Evolutionary conservation across 225 moss, liverwort and hornwort genomes (phyloP), one percentile per base, ranked within the genome.

Genomic region (Rhytidiadelphus loreus): DNA sequence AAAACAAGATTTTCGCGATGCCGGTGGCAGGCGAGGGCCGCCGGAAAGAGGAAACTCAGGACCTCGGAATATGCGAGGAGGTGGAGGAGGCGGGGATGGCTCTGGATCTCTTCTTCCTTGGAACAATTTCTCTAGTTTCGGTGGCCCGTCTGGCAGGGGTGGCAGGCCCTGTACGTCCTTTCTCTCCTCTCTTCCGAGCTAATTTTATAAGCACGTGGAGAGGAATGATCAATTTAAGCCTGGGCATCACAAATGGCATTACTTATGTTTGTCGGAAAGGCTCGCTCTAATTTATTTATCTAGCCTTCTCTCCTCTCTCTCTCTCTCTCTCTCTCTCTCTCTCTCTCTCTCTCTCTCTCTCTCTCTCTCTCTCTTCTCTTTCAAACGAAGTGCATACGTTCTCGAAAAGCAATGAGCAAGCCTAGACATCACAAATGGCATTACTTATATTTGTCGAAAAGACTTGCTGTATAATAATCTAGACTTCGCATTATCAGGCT

Each of bases 1-100:
- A 77, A 96, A 96, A 89, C 98, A 98, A 88, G 97, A 96, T 68
- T 97, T 92, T 78, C 93, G 94, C 73, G 98, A 96, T 87, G 98
- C 97, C 85, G 95, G 97, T 33, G 95, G 96, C 81, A 89, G 95
- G 72, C 91, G 93, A 83, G 91, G 90, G 56, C 88, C 88, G 30
- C 74, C 86, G 24, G 94, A 93, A 78, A 87, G 94, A 60, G 93
- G 88, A 64, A 91, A 92, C 24, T 43, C 88, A 35, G 94, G 93
- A 73, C 85, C 69, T 52, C 82, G 93, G 66, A 83, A 88, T 55
- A 90, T 88, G 88, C 94, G 90, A 77, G 90, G 88, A 29, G 83
- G 64, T 11, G 82, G 65, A 33, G 82, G 82, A 15, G 87, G 88
- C 62, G 78, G 78, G 39, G 92, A 89, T 61, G 92, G 92, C 35